Evolutionary conservation across 805 yeast genomes (phyloP).

Genomic region (Debaryomyces hansenii): DNA sequence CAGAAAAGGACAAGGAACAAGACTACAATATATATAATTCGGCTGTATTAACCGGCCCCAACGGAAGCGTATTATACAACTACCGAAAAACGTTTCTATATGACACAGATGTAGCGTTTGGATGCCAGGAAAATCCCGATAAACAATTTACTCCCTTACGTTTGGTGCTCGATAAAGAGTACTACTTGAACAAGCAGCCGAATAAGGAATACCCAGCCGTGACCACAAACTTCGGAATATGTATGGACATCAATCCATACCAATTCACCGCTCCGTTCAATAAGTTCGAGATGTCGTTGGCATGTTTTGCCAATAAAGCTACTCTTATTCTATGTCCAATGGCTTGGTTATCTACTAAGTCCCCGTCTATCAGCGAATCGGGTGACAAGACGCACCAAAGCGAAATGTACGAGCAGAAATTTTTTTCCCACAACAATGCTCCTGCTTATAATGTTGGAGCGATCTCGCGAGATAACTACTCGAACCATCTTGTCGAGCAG

Average conservation of each 20-base stretch:
- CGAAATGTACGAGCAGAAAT: background rate
- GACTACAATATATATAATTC: slow-evolving; percentile 59
- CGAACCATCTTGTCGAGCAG: background rate
- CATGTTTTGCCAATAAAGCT: slow-evolving; percentile 47
- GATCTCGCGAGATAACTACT: background rate
- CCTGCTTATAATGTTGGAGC: slow-evolving; percentile 1
- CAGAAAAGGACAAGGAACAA: slow-evolving; percentile 47
- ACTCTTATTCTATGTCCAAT: slow-evolving; percentile 73
- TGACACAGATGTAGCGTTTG: slow-evolving; percentile 80
- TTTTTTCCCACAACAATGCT: background rate
- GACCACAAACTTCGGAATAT: slow-evolving; percentile 69
- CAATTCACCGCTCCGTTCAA: slow-evolving; percentile 78
- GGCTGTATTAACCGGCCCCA: slow-evolving; percentile 60
- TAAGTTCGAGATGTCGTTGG: slow-evolving; percentile 66
- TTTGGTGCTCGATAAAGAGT: slow-evolving; percentile 25
- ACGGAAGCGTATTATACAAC: slow-evolving; percentile 59
- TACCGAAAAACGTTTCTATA: slow-evolving; percentile 78
- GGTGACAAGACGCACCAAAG: slow-evolving; percentile 1
- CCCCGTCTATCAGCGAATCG: slow-evolving; percentile 37
- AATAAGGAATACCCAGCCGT: slow-evolving; percentile 22
- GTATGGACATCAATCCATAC: slow-evolving; percentile 93
- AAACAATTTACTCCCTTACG: slow-evolving; percentile 54
- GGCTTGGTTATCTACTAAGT: slow-evolving; percentile 73
- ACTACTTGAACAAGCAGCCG: slow-evolving; percentile 11
- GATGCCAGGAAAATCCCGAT: slow-evolving; percentile 64